Evolutionary conservation across 164 flowering plant species (phyloP).

Genomic region (Aristolochia fimbriata): DNA sequence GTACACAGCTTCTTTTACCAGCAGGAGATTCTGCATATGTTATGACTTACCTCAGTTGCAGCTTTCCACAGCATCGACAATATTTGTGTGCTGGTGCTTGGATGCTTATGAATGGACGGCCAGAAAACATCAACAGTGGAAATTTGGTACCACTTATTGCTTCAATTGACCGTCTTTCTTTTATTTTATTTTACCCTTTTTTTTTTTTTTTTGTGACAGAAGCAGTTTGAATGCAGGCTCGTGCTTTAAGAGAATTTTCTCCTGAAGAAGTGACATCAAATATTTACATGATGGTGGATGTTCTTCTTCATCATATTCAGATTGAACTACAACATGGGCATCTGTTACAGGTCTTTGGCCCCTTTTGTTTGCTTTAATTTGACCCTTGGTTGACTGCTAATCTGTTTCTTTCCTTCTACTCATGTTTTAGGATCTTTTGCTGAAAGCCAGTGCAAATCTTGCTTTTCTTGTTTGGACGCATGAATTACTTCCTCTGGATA

Average conservation of each 20-base stretch:
- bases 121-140: slow-evolving; percentile 77
- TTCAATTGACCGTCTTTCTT: background rate
- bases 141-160: slow-evolving; percentile 46
- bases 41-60: slow-evolving; percentile 71
- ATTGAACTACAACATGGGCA: slow-evolving; percentile 82
- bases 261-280: slow-evolving; percentile 98
- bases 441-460: slow-evolving; percentile 67
- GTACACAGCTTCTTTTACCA: slow-evolving; percentile 88
- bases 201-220: background rate
- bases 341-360: slow-evolving; percentile 49
- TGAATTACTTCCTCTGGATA: slow-evolving; percentile 92
- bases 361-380: slow-evolving; percentile 1
- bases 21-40: slow-evolving; percentile 77
- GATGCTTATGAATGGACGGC: slow-evolving; percentile 87
- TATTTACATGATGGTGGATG: slow-evolving; percentile 96
- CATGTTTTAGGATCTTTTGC: slow-evolving; percentile 54
- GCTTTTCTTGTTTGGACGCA: slow-evolving; percentile 79
- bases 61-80: slow-evolving; percentile 80
- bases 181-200: background rate
- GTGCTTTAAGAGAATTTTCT: slow-evolving; percentile 77
- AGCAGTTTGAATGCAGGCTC: slow-evolving; percentile 37
- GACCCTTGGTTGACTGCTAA: background rate
- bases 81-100: slow-evolving; percentile 96
- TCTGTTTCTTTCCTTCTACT: background rate
- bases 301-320: slow-evolving; percentile 84